A percentile compares a stretch with the other conserved stretches of the same genome.
Evolutionary conservation across 306 rosid species (phyloP).

Genomic region (Gastrolobium villosum): DNA sequence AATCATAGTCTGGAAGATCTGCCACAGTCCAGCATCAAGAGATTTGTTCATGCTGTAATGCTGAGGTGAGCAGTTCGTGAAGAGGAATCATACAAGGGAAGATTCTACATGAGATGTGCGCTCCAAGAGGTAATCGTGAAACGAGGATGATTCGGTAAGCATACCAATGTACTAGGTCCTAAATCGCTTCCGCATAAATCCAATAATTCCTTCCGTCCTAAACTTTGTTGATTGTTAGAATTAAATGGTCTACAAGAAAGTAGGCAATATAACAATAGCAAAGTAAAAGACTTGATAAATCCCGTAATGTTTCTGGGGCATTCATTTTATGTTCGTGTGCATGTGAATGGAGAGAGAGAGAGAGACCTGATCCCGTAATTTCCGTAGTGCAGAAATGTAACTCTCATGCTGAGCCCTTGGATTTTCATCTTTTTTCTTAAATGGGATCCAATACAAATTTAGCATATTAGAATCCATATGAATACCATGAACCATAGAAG

Average conservation of each 20-base stretch:
- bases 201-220: too few species aligned
- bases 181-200: too few species aligned
- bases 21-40: too few species aligned
- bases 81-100: too few species aligned
- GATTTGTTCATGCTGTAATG: too few species aligned
- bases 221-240: neutral
- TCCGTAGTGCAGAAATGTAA: conserved; percentile 66
- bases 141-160: conserved; percentile 64
- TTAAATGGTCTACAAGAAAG: conserved; percentile 1
- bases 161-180: too few species aligned
- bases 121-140: conserved; percentile 58
- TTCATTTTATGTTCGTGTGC: neutral
- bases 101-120: too few species aligned
- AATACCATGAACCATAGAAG: conserved; percentile 41
- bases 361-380: conserved; percentile 85
- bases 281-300: conserved; percentile 5
- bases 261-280: neutral
- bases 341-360: neutral
- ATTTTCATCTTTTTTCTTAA: conserved; percentile 71
- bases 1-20: too few species aligned
- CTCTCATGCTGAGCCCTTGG: conserved; percentile 70
- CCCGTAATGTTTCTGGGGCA: neutral
- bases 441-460: conserved; percentile 63
- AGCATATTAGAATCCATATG: conserved; percentile 50
- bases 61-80: too few species aligned